Evolutionary conservation across 2,329 filamentous ascomycete species (phyloP), one percentile per base, ranked within the genome.

Genomic region (Paraphaeosphaeria minitans): DNA sequence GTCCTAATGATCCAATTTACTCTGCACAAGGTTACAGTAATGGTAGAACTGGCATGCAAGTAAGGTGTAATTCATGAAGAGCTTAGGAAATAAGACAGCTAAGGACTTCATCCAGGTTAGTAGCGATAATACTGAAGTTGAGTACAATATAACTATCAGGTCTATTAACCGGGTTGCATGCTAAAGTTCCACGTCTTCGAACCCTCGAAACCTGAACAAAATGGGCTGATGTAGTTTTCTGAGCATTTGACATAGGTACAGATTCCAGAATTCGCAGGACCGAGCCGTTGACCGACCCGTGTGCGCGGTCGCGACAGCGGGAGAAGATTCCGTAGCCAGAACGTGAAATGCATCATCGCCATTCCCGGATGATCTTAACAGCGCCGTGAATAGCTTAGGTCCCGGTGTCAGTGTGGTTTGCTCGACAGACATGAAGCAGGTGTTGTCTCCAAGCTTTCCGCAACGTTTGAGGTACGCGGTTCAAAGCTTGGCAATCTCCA

Each of bases 401-500:
- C 46, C 24, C 43, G 52, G 59, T 58, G 59, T 43, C 47, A 59
- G 58, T 59, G 52, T 56, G 47, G 51, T 56, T 56, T 49, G 54
- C 41, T 58, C 46, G 56, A 63, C 56, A 46, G 53, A 51, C 52
- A 39, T 72, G 70, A 72, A 51, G 69, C 69, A 72, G 62, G 62
- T 52, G 59, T 57, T 60, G 71, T 73, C 67, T 73, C 71, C 59
- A 64, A 69, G 58, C 57, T 60, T 69, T 69, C 68, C 67, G 63
- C 53, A 55, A 22, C 51, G 67, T 72, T 64, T 70, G 66, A 66
- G 53, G n/a, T 22, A 41, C 21, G 46, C 21, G 52, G 41, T 60
- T 56, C 55, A 50, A 57, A 21, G 49, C 60, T 68, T 61, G 63
- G 63, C 60, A 35, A 29, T 4, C 10, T 53, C 59, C 55, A 63